Evolutionary conservation across 2,329 filamentous ascomycete species (phyloP).

Genomic region (Cladosporium phlei): DNA sequence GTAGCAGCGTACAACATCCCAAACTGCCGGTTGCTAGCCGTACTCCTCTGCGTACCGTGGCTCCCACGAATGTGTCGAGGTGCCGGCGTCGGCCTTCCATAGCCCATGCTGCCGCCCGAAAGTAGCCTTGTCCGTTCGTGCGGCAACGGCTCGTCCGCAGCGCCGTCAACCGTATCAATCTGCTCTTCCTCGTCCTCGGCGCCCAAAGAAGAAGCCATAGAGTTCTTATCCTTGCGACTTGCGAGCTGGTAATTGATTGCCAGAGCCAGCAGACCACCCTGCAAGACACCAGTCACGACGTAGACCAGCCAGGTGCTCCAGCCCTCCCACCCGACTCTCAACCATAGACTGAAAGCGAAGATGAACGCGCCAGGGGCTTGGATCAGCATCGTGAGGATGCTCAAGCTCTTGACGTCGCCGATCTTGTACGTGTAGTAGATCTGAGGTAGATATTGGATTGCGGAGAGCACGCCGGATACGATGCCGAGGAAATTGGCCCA

Average conservation of each 20-base stretch:
- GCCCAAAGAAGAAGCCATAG: not conserved
- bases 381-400: constrained; percentile 97
- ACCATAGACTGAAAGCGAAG: constrained; percentile 71
- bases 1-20: constrained; percentile 23
- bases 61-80: constrained; percentile 2
- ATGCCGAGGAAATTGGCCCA: constrained; percentile 88
- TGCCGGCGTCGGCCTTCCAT: not conserved
- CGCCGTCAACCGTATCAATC: constrained; percentile 17
- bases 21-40: constrained; percentile 18
- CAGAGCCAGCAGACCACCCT: constrained; percentile 75
- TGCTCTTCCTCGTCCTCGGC: constrained; percentile 11
- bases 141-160: not conserved
- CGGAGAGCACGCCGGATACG: constrained; percentile 70
- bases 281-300: constrained; percentile 77
- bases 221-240: constrained; percentile 10
- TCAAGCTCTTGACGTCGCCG: constrained; percentile 84
- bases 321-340: constrained; percentile 70
- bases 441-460: constrained; percentile 89
- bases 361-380: constrained; percentile 90
- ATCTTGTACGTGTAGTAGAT: constrained; percentile 86
- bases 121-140: constrained; percentile 13
- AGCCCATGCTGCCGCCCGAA: not conserved
- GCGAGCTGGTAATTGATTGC: constrained; percentile 68
- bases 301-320: constrained; percentile 98
- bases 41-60: constrained; percentile 14